A percentile compares a stretch with the other conserved stretches of the same genome.
Evolutionary conservation across 768 basidiomycete genomes (phyloP).

Genomic region (Lanmaoa rubissima): DNA sequence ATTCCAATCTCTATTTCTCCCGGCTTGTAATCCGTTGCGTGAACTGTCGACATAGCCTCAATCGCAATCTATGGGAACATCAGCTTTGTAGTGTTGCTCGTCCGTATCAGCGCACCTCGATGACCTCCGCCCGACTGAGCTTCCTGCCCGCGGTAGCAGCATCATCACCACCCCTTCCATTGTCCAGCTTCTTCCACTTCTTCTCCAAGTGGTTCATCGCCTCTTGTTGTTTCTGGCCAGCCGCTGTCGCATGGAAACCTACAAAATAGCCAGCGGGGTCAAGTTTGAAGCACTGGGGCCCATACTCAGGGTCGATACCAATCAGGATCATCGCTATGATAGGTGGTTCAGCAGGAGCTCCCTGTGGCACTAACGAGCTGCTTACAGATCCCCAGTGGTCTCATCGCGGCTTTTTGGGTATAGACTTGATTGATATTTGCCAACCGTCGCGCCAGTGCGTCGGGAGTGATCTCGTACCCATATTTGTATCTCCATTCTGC

Average conservation of each 20-base stretch:
- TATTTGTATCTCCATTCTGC: conserved; percentile 94
- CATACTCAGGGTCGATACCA: conserved; percentile 84
- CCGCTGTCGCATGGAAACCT: conserved; percentile 95
- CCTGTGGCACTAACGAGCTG: neutral
- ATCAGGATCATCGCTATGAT: conserved; percentile 89
- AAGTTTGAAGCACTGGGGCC: conserved; percentile 97
- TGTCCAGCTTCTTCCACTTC: conserved; percentile 94
- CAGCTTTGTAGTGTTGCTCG: neutral
- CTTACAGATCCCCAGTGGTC: conserved; percentile 93
- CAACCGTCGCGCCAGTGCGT: conserved; percentile 89
- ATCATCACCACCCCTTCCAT: conserved; percentile 76
- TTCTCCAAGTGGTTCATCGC: conserved; percentile 99
- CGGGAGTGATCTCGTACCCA: conserved; percentile 97
- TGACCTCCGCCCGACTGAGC: conserved; percentile 73
- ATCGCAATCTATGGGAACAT: conserved; percentile 71
- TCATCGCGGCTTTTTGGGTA: conserved; percentile 96
- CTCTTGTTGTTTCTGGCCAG: conserved; percentile 97
- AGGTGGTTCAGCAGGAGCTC: neutral
- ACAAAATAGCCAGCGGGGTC: conserved; percentile 99
- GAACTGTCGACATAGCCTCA: conserved; percentile 90
- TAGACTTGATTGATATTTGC: conserved; percentile 99
- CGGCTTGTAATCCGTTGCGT: conserved; percentile 94
- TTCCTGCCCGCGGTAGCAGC: conserved; percentile 71
- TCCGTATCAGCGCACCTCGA: conserved; percentile 63
- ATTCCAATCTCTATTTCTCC: conserved; percentile 96